phyloP scores from a whole-genome alignment of 2,329 filamentous ascomycete species.

The Aureobasidium sp. region DNA sequence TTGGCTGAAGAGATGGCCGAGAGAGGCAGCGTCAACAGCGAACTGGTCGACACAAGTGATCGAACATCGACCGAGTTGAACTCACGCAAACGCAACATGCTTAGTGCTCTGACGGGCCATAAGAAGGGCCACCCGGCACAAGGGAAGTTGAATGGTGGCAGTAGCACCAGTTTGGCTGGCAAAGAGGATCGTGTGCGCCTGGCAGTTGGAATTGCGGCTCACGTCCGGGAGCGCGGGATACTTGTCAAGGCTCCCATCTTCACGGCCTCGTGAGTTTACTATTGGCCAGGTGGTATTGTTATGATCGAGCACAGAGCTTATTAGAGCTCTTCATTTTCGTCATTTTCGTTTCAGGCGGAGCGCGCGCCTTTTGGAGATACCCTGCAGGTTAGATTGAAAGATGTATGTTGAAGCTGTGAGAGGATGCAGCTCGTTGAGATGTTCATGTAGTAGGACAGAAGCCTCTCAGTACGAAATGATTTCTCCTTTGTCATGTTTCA shows the following conservation, averaged over 20 bases:
- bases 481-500: background rate
- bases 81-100: slow-evolving; percentile 32
- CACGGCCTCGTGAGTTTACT: background rate
- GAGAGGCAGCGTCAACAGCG: slow-evolving; percentile 28
- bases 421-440: background rate
- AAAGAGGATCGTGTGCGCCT: slow-evolving; percentile 40
- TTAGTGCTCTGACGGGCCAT: slow-evolving; percentile 32
- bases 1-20: slow-evolving; percentile 35
- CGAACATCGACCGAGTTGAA: slow-evolving; percentile 14
- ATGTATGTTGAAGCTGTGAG: background rate
- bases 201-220: slow-evolving; percentile 39
- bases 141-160: slow-evolving; percentile 28
- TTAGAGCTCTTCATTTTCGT: background rate
- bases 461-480: background rate
- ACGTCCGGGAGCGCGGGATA: slow-evolving; percentile 39
- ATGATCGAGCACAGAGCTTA: background rate
- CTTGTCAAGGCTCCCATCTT: slow-evolving; percentile 38
- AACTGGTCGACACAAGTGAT: slow-evolving; percentile 23
- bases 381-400: slow-evolving; percentile 6
- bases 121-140: slow-evolving; percentile 27
- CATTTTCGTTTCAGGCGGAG: background rate
- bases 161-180: slow-evolving; percentile 31
- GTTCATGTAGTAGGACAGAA: background rate
- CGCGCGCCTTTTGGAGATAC: slow-evolving; percentile 7
- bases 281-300: background rate